Base-by-base conservation (phyloP, 306 rosid genomes). In the Cicer bijugum region DNA sequence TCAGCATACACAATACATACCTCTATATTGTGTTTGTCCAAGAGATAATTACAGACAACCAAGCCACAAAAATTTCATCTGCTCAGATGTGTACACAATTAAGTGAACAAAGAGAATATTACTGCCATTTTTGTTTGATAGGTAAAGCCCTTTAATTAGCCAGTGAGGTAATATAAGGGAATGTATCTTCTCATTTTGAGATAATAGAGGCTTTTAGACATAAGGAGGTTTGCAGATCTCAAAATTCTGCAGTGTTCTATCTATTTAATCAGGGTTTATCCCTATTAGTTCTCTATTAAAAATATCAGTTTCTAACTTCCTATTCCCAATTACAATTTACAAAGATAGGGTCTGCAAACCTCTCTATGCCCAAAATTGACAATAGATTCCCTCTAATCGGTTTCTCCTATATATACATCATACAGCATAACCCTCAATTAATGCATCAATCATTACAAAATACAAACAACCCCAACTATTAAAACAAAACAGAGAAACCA, bases 61-160 rank as follows among this genome's bases (percentile, higher is more conserved):
- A 78, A 28, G n/a, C 63, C 38, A 19, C 19, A 9, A 47, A 48
- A 63, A 67, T 33, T 76, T 55, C 23, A 19, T 40, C 47, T 20
- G 71, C 60, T 57, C 66, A 66, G 78, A 2, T 70, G 62, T 57
- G 48, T 16, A 52, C 14, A 71, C 35, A 71, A 15, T 56, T 72
- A 65, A 42, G 67, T 12, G 12, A 63, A 44, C 43, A 53, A 9
- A 10, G 17, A 72, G 40, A 15, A 52, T 20, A 12, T 11, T 5
- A 52, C n/a, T 19, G 66, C 64, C 33, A 28, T 28, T 58, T 11
- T 3, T 58, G 40, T 15, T 10, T 12, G 42, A 12, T 28, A 58
- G 17, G 3, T 58, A 28, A 11, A n/a, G 0, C 33, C 47, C 23
- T 37, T 37, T 61, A 37, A 16, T 39, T 63, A 38, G 33, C 40